These are phyloP conservation scores for Wickerhamomyces tratensis DNA, from an alignment of 805 yeast genomes.

Conservation along the genomic window DNA sequence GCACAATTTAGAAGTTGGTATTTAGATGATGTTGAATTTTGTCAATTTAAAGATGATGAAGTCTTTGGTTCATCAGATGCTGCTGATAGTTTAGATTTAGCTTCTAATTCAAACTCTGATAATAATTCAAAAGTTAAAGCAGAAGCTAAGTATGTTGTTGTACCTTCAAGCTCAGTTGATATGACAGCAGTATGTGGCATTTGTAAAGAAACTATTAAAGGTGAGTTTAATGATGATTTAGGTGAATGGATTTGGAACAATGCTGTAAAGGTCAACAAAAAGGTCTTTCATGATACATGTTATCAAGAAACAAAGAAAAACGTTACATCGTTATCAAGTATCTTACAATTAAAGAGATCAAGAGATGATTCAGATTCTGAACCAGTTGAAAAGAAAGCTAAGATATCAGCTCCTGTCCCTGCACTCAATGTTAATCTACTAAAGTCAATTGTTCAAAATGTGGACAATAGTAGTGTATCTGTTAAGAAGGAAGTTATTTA, in stretches of 20 bases:
- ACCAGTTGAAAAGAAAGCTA: too few relatives aligned
- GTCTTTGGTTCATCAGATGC: conserved; percentile 28
- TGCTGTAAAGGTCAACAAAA: conserved; percentile 41
- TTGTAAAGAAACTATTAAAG: conserved; percentile 55
- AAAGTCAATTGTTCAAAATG: background rate
- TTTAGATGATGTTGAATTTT: conserved; percentile 64
- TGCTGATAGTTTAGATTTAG: conserved; percentile 1
- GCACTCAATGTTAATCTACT: background rate
- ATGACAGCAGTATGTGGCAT: conserved; percentile 55
- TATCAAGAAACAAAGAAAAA: conserved; percentile 45
- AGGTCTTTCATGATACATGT: conserved; percentile 59
- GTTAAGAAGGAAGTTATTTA: too few relatives aligned
- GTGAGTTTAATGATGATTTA: conserved; percentile 60
- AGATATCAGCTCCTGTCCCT: too few relatives aligned
- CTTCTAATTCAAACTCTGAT: too few relatives aligned
- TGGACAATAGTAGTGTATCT: too few relatives aligned
- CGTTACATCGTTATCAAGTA: background rate
- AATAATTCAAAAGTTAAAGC: conserved; percentile 11
- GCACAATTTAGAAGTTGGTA: conserved; percentile 82
- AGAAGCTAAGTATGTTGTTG: conserved; percentile 43
- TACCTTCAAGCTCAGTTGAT: conserved; percentile 54
- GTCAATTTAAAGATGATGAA: conserved; percentile 60
- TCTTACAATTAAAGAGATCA: background rate
- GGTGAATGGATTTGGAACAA: conserved; percentile 83
- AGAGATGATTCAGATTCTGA: background rate